Percentiles rank a stretch among this genome's conserved stretches.
Conservation (phyloP, 805 yeast genomes). For the Lachancea thermotolerans region DNA sequence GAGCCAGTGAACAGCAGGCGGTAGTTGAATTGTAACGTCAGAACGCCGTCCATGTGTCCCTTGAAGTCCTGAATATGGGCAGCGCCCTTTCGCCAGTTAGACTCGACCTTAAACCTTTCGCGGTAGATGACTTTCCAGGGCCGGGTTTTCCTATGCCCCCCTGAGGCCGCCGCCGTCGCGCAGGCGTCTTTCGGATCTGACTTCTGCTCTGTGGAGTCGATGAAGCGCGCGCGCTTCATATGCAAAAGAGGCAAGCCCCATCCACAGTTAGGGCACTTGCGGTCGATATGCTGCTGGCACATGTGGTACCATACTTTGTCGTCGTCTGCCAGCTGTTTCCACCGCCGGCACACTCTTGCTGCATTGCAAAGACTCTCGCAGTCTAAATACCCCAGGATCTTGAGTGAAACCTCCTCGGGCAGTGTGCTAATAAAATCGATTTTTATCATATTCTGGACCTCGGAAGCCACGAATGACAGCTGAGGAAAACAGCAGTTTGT, state of each 20-base stretch:
- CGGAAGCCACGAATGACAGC: conserved; percentile 74
- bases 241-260: conserved; percentile 97
- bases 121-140: conserved; percentile 96
- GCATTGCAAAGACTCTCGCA: conserved; percentile 91
- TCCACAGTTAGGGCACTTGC: conserved; percentile 96
- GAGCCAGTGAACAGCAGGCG: conserved; percentile 83
- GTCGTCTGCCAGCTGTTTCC: conserved; percentile 91
- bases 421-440: conserved; percentile 82
- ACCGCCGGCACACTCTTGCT: conserved; percentile 80
- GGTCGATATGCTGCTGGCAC: conserved; percentile 97
- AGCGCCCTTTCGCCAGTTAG: conserved; percentile 88
- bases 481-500: conserved; percentile 95
- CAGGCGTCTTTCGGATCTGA: not conserved
- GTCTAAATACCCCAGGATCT: conserved; percentile 81
- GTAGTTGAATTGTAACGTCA: conserved; percentile 79
- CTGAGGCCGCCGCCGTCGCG: not conserved
- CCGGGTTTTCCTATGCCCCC: conserved; percentile 36
- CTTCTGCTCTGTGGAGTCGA: conserved; percentile 7
- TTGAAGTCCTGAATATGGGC: conserved; percentile 56
- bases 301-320: conserved; percentile 96
- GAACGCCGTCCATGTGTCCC: conserved; percentile 86
- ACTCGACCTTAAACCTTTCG: conserved; percentile 85
- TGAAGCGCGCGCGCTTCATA: conserved; percentile 58
- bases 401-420: conserved; percentile 80
- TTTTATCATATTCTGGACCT: conserved; percentile 69